Evolutionary conservation across 2,329 filamentous ascomycete species (phyloP), one percentile per base, ranked within the genome.

Genomic region (Knufia fluminis): DNA sequence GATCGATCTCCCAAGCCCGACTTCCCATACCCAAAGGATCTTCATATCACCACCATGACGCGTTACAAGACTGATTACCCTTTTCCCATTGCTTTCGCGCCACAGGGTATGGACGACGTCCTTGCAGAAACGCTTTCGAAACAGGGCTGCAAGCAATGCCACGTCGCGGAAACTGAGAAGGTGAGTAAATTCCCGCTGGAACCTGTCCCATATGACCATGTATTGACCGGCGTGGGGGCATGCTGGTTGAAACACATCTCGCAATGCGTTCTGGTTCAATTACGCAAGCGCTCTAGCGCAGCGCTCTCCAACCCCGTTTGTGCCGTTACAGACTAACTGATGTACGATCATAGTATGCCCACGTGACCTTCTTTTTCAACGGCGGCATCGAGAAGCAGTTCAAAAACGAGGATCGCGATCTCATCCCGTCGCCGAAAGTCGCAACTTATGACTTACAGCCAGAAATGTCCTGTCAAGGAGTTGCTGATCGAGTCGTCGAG

Each of bases 281-380:
- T n/a, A n/a, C n/a, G n/a, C n/a, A n/a, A n/a, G n/a, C n/a, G n/a
- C n/a, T n/a, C n/a, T n/a, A n/a, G n/a, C n/a, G n/a, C n/a, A n/a
- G n/a, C n/a, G n/a, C n/a, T n/a, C n/a, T n/a, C n/a, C n/a, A n/a
- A n/a, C n/a, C n/a, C n/a, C n/a, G n/a, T n/a, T n/a, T n/a, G n/a
- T n/a, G n/a, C n/a, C n/a, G n/a, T n/a, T n/a, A n/a, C n/a, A n/a
- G n/a, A n/a, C n/a, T n/a, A n/a, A n/a, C n/a, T n/a, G n/a, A n/a
- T n/a, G n/a, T n/a, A n/a, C n/a, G n/a, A n/a, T n/a, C n/a, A n/a
- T n/a, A n/a, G 76, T 98, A 98, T 69, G 92, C 92, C 31, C 92
- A 98, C 73, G 92, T 98, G 57, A 97, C 92, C 50, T 97, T 97
- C 79, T 97, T 97, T 80, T 97, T 97, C 83, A 98, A 98, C 73